These are phyloP conservation scores for Boletus sp. DNA, from an alignment of 768 basidiomycete species.

Conservation along the genomic window DNA sequence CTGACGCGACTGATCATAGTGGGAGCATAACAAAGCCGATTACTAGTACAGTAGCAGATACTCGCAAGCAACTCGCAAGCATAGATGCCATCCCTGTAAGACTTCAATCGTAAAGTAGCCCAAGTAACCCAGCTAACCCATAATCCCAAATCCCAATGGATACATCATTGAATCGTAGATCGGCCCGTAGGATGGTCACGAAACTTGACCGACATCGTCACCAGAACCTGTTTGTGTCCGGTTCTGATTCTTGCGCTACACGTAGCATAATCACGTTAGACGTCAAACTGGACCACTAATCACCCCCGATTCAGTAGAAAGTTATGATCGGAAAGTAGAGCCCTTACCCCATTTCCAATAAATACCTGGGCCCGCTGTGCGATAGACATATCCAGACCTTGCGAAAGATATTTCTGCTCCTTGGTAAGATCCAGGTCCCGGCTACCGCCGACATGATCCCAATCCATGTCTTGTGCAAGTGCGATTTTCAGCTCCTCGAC, in stretches of 20 bases:
- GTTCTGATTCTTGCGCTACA: conserved; percentile 27
- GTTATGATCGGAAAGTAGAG: not conserved
- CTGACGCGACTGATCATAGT: not conserved
- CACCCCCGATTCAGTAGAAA: conserved; percentile 1
- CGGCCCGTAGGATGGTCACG: no score
- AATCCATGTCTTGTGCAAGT: conserved; percentile 31
- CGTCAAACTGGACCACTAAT: conserved; percentile 42
- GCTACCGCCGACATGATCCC: conserved; percentile 43
- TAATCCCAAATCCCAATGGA: no score
- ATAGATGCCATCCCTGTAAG: no score
- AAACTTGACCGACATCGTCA: conserved; percentile 8
- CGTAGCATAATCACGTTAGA: conserved; percentile 42
- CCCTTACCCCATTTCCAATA: conserved; percentile 52
- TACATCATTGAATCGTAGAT: no score
- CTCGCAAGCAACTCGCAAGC: no score
- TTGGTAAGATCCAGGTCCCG: conserved; percentile 41
- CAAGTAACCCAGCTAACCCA: no score
- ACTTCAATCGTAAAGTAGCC: no score
- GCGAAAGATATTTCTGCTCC: conserved; percentile 44
- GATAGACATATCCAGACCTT: conserved; percentile 52
- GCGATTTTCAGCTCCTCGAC: conserved; percentile 38
- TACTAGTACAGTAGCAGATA: not conserved
- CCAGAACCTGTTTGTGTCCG: conserved; percentile 38
- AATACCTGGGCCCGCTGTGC: conserved; percentile 47
- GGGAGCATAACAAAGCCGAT: not conserved